A percentile compares a stretch with the other conserved stretches of the same genome.
These are phyloP conservation scores for Zopfochytrium polystomum DNA, from an alignment of 371 early-diverging fungal species.

Conservation along the genomic window DNA sequence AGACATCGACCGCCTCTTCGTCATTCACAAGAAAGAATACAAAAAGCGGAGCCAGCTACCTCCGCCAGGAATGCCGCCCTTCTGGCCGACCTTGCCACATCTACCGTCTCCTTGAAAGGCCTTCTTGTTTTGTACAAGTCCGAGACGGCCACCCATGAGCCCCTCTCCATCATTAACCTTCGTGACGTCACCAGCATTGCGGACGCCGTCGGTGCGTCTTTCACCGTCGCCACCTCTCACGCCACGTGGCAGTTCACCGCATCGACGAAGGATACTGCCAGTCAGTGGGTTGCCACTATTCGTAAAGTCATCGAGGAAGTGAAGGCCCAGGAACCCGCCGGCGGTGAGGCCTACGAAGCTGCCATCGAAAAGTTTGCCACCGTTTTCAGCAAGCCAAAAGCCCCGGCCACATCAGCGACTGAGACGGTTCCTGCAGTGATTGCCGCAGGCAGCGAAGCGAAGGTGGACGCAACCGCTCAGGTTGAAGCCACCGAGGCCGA, in stretches of 20 bases:
- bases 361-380: conserved; percentile 9
- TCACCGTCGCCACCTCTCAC: conserved; percentile 43
- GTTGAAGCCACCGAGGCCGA: conserved; percentile 10
- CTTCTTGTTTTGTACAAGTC: conserved; percentile 45
- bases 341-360: conserved; percentile 4
- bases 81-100: conserved; percentile 44
- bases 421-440: conserved; percentile 1
- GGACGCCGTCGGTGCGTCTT: conserved; percentile 35
- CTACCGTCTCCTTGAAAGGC: conserved; percentile 42
- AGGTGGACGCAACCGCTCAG: conserved; percentile 1
- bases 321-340: no score
- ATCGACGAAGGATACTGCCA: conserved; percentile 43
- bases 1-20: no score
- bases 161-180: conserved; percentile 48
- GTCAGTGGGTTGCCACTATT: conserved; percentile 18
- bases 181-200: conserved; percentile 38
- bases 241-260: conserved; percentile 43
- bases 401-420: not conserved
- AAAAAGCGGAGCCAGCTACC: no score
- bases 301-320: conserved; percentile 1
- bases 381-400: conserved; percentile 11
- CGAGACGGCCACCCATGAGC: conserved; percentile 34
- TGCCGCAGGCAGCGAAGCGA: not conserved
- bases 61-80: conserved; percentile 28
- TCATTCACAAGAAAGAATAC: no score